Base-by-base conservation (phyloP, 2,329 filamentous ascomycete species). In the Coniochaeta sp. region DNA sequence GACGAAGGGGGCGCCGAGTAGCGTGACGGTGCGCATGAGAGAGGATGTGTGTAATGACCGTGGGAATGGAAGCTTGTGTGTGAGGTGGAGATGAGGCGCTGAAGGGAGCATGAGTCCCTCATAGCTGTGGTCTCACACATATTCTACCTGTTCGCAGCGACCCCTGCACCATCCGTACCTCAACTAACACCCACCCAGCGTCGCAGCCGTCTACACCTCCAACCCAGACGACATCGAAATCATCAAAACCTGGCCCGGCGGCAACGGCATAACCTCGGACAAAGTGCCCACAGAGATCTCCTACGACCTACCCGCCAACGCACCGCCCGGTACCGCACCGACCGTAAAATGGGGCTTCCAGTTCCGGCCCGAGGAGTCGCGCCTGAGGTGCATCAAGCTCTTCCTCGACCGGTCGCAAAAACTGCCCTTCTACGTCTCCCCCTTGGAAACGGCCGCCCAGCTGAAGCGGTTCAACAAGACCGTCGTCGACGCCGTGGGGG, bases 241-340 rank as follows among this genome's bases (percentile, higher is more conserved):
- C 61, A 90, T 91, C 72, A 91, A 90, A 71, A 86, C 81, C 13
- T 92, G 88, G 88, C 87, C 88, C 0, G 88, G 88, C 24, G 86
- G 86, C 26, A 91, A 91, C 63, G 87, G 87, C 60, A 89, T 91
- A 69, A 91, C 88, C n/a, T 90, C 86, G 31, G 87, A 92, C 72
- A 92, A 92, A 73, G 87, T 91, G 2, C 87, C 88, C 1, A 90
- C 87, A 13, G 87, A 91, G 66, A 85, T 91, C 51, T 85, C 86
- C 57, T 83, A 83, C 59, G 75, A 78, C 53, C 66, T 71, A 28
- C 45, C 45, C 6, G 22, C 26, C 45, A 58, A 66, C 18, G 61
- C 71, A 4, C 56, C 67, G 3, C 57, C 64, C 2, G 73, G 65
- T n/a, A 63, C 71, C 1, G 65, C 71, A 7, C 75, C 80, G 6